A percentile compares a stretch with the other conserved stretches of the same genome.
Evolutionary conservation across 441 rosid species (phyloP).

Genomic region (Pelargonium australe): DNA sequence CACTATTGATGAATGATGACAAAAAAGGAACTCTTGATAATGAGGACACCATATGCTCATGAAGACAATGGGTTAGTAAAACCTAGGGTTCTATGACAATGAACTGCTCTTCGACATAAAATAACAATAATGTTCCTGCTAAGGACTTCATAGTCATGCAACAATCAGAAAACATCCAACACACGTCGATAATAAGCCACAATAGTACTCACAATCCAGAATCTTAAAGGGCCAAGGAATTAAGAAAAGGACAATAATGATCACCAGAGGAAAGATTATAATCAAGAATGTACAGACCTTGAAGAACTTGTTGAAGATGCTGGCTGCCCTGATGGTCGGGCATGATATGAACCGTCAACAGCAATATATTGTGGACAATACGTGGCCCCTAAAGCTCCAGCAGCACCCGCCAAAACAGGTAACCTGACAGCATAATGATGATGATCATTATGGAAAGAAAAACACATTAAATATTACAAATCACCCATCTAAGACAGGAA

Average conservation of each 20-base stretch:
- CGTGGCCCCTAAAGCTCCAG: slow-evolving; percentile 71
- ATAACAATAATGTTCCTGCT: background rate
- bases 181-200: background rate
- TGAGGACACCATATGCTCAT: too few species aligned
- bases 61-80: background rate
- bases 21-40: background rate
- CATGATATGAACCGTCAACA: slow-evolving; percentile 65
- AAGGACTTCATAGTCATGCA: background rate
- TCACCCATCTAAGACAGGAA: background rate
- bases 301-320: slow-evolving; percentile 46
- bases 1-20: background rate
- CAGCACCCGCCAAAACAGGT: slow-evolving; percentile 76
- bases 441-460: background rate
- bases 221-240: background rate
- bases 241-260: background rate
- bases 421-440: slow-evolving; percentile 46
- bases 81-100: background rate
- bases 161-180: background rate
- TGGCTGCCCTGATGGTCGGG: slow-evolving; percentile 46
- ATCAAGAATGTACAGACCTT: slow-evolving; percentile 33
- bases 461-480: background rate
- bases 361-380: slow-evolving; percentile 73
- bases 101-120: background rate
- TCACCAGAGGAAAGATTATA: background rate
- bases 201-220: background rate